Evolutionary conservation across 2,329 filamentous ascomycete species (phyloP).

Genomic region (Fonsecaea pedrosoi): DNA sequence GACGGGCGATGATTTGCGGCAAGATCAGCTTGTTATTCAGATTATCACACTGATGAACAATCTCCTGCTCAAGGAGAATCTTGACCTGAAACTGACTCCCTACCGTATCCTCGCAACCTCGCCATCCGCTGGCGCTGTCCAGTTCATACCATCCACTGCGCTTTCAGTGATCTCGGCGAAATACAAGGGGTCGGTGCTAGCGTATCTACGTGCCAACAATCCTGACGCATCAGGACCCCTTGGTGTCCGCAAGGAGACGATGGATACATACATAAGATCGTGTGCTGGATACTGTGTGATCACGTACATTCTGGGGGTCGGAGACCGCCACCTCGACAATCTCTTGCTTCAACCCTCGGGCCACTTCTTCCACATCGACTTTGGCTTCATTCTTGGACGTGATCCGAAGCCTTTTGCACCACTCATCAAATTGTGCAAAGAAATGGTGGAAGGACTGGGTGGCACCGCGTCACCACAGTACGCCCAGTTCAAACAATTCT

Average conservation of each 20-base stretch:
- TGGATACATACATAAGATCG: slow-evolving; percentile 94
- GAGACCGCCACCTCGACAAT: slow-evolving; percentile 94
- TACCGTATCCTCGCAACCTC: slow-evolving; percentile 97
- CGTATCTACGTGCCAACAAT: slow-evolving; percentile 87
- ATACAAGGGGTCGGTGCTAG: slow-evolving; percentile 77
- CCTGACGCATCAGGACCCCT: slow-evolving; percentile 81
- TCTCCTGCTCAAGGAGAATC: slow-evolving; percentile 90
- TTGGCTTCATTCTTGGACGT: slow-evolving; percentile 95
- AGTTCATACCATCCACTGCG: slow-evolving; percentile 87
- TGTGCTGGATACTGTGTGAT: slow-evolving; percentile 99
- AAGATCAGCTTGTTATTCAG: slow-evolving; percentile 95
- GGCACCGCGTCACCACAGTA: slow-evolving; percentile 82
- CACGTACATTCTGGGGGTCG: slow-evolving; percentile 95
- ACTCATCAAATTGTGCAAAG: slow-evolving; percentile 93
- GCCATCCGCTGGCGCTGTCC: slow-evolving; percentile 84
- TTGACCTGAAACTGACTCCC: slow-evolving; percentile 91
- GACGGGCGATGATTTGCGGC: slow-evolving; percentile 91
- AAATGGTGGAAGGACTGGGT: slow-evolving; percentile 99
- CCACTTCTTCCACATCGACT: slow-evolving; percentile 98
- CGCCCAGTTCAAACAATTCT: slow-evolving; percentile 89
- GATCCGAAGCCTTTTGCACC: slow-evolving; percentile 98
- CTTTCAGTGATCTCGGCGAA: slow-evolving; percentile 83
- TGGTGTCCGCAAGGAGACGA: slow-evolving; percentile 86
- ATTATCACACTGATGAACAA: slow-evolving; percentile 99
- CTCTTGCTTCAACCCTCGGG: slow-evolving; percentile 86